Evolutionary conservation across 768 basidiomycete genomes (phyloP).

Genomic region (Russula virescens): DNA sequence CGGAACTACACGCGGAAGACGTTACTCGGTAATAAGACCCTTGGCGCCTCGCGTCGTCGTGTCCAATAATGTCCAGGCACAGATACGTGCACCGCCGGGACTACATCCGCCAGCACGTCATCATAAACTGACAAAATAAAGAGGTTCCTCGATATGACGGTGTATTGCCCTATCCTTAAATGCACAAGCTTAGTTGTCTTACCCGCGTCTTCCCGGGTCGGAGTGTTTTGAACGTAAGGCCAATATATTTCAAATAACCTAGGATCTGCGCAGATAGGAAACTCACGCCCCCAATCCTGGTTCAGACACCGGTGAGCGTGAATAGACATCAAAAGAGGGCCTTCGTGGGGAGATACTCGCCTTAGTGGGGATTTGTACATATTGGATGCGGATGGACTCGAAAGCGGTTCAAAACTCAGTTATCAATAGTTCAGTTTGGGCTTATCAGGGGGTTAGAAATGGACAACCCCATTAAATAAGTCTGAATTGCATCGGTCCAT

Average conservation of each 20-base stretch:
- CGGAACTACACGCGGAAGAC: constrained; percentile 16
- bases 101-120: constrained; percentile 20
- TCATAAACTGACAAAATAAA: constrained; percentile 4
- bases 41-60: constrained; percentile 1
- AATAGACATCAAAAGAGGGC: neutral
- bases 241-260: neutral
- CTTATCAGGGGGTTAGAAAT: too few relatives aligned
- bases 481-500: constrained; percentile 2
- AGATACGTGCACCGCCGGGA: constrained; percentile 17
- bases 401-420: neutral
- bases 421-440: neutral
- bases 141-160: constrained; percentile 13
- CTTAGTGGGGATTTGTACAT: neutral
- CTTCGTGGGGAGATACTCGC: constrained; percentile 1
- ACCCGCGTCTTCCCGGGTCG: constrained; percentile 15
- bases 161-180: constrained; percentile 6
- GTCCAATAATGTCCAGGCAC: constrained; percentile 15
- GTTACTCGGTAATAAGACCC: constrained; percentile 3
- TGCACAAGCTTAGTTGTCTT: constrained; percentile 4
- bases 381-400: neutral
- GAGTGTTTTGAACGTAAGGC: constrained; percentile 25
- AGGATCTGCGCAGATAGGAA: constrained; percentile 16
- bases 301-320: constrained; percentile 15
- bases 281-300: constrained; percentile 7
- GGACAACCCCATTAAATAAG: neutral